Evolutionary conservation across 169 alveolate genomes (phyloP), one percentile per base, ranked within the genome.

Genomic region (Plasmodium cynomolgi): DNA sequence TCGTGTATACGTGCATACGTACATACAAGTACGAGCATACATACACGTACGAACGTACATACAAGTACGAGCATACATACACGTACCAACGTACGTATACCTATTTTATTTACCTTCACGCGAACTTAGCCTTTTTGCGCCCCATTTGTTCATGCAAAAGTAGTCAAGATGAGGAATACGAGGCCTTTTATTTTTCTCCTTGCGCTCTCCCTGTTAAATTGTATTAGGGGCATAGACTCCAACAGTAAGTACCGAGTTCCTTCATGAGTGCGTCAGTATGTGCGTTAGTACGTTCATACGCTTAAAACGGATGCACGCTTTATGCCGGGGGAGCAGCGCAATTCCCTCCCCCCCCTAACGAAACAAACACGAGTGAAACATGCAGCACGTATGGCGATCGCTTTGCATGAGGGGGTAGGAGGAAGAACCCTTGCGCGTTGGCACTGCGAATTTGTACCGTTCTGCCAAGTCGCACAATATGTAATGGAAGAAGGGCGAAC

Each of bases 151-250:
- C 74, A 72, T 17, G 50, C 47, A 71, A 68, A 62, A 83, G 74
- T 39, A 20, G 26, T 37, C 58, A 74, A 85, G 80, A 85, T 85
- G 93, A 74, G 77, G 41, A 74, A 75, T 33, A 47, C 72, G 15
- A 85, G 44, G 81, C 15, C 84, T n/a, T 85, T 50, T 50, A 31
- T 85, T 31, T 29, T 37, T 44, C 15, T 85, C 23, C 68, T 85
- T 1, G 9, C 58, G 75, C 68, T 85, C 13, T 74, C 86, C 26
- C 44, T 85, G 80, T 33, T 85, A 68, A 85, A 85, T 34, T 75
- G 37, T 26, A 56, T 26, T 33, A 37, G 68, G n/a, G 93, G 81
- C 93, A 58, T 47, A 47, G 93, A 85, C 50, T 31, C 84, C 26
- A 9, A 20, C 33, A 74, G 93, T 85, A 85, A 33, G 93, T 85